These are phyloP conservation scores for Hydnomerulius pinastri DNA, from an alignment of 768 basidiomycete species.

Conservation along the genomic window DNA sequence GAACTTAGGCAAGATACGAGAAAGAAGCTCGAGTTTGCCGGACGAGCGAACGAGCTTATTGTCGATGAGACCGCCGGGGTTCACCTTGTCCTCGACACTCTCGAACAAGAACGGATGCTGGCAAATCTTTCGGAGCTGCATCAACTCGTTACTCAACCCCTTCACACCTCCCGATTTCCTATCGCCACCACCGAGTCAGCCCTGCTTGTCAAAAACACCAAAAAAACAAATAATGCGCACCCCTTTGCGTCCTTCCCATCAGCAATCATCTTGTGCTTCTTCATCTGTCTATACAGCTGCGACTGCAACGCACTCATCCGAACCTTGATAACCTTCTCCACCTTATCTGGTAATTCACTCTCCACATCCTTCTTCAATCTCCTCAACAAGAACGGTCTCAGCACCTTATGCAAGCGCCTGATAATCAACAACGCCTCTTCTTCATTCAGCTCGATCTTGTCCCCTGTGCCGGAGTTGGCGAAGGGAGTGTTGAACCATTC, in stretches of 20 bases:
- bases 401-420: conserved; percentile 92
- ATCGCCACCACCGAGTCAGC: conserved; percentile 8
- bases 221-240: conserved; percentile 41
- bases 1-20: conserved; percentile 92
- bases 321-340: conserved; percentile 97
- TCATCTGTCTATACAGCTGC: conserved; percentile 96
- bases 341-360: conserved; percentile 93
- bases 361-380: conserved; percentile 97
- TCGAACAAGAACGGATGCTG: conserved; percentile 98
- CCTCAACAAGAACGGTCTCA: conserved; percentile 90
- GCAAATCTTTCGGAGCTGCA: conserved; percentile 98
- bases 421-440: conserved; percentile 98
- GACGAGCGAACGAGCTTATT: conserved; percentile 84
- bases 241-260: conserved; percentile 76
- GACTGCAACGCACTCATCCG: conserved; percentile 91
- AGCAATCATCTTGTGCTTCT: conserved; percentile 97
- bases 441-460: conserved; percentile 99
- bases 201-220: not conserved
- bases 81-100: conserved; percentile 92
- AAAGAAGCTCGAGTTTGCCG: conserved; percentile 92
- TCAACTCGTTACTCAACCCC: conserved; percentile 90
- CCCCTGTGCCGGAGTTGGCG: conserved; percentile 94
- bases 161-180: conserved; percentile 81
- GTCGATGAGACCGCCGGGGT: conserved; percentile 77
- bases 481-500: conserved; percentile 99